These are phyloP conservation scores for Kazachstania viticola DNA, from an alignment of 805 yeast genomes.

Conservation along the genomic window DNA sequence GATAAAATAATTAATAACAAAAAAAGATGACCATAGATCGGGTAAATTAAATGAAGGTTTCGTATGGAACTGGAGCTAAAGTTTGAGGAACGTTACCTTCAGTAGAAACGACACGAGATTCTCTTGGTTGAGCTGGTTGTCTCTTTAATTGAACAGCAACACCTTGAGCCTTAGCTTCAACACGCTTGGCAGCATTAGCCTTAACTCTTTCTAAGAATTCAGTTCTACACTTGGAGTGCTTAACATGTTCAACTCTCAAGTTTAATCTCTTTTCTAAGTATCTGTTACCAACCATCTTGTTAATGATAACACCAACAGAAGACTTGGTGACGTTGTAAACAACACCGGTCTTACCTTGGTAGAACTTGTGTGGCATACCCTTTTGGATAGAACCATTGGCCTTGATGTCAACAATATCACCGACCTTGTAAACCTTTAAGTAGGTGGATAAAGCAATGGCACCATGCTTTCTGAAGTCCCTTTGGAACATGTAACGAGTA, in stretches of 20 bases:
- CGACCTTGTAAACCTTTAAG: slow-evolving; percentile 96
- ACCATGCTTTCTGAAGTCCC: slow-evolving; percentile 97
- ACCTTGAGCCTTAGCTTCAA: slow-evolving; percentile 93
- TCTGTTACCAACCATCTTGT: slow-evolving; percentile 98
- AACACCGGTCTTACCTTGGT: slow-evolving; percentile 99
- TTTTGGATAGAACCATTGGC: slow-evolving; percentile 98
- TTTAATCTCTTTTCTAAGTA: slow-evolving; percentile 97
- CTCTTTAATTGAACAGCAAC: slow-evolving; percentile 87
- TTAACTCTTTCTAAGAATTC: slow-evolving; percentile 98
- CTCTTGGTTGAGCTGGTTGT: slow-evolving; percentile 98
- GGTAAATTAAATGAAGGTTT: slow-evolving; percentile 82
- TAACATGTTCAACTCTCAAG: slow-evolving; percentile 97
- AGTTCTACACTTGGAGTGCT: slow-evolving; percentile 99
- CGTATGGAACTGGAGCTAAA: slow-evolving; percentile 98
- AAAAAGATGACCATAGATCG: slow-evolving; percentile 2
- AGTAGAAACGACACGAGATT: slow-evolving; percentile 72
- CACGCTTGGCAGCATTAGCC: slow-evolving; percentile 85
- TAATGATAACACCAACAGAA: slow-evolving; percentile 94
- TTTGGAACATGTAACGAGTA: slow-evolving; percentile 99
- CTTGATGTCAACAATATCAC: slow-evolving; percentile 98
- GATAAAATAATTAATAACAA: too few species aligned
- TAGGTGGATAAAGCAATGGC: slow-evolving; percentile 87
- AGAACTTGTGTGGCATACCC: slow-evolving; percentile 99
- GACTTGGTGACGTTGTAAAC: slow-evolving; percentile 98
- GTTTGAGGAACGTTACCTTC: slow-evolving; percentile 85